Evolutionary conservation across 1,284 basidiomycete species (phyloP), one percentile per base, ranked within the genome.

Genomic region (Chalciporus sp.): DNA sequence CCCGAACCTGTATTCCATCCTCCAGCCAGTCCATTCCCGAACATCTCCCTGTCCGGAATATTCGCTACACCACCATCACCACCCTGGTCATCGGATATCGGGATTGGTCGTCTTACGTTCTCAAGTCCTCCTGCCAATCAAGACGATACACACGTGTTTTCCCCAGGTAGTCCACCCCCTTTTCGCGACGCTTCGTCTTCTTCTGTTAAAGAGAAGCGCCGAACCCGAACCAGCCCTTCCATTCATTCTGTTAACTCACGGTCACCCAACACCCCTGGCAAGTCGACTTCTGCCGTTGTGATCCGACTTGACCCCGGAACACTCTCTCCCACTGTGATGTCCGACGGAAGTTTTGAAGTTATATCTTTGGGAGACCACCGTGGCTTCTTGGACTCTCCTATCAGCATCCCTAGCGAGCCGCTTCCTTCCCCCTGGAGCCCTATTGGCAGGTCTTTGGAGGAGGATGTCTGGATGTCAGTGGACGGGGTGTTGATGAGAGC

Each of bases 341-440:
- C 64, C 39, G 64, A 67, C 28, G 61, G 55, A 23, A 66, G 67
- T 35, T 27, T 67, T 5, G 43, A 65, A 10, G 45, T 65, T 53
- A 61, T 68, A 40, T 68, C 64, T 0, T 57, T 68, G 42, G 53
- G 48, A 27, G 56, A 61, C 33, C 61, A 40, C 26, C 63, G 35
- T 19, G 43, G 37, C 17, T 55, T 51, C 27, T 12, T 46, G n/a
- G 53, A 39, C 8, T 50, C 59, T 8, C 62, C 64, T 11, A n/a
- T 49, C 41, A 51, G 9, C 19, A 14, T 41, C 2, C 4, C 46
- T 14, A 45, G 55, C 42, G 42, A 8, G 10, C 66, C 17, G 31
- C 69, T 71, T 17, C 62, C 68, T 12, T 70, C 69, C 4, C 66
- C 69, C 2, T 71, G 66, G 66, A 68, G 66, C n/a, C 69, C 66